phyloP scores from a whole-genome alignment of 257 asterid genomes.

The Eustoma russellianum region DNA sequence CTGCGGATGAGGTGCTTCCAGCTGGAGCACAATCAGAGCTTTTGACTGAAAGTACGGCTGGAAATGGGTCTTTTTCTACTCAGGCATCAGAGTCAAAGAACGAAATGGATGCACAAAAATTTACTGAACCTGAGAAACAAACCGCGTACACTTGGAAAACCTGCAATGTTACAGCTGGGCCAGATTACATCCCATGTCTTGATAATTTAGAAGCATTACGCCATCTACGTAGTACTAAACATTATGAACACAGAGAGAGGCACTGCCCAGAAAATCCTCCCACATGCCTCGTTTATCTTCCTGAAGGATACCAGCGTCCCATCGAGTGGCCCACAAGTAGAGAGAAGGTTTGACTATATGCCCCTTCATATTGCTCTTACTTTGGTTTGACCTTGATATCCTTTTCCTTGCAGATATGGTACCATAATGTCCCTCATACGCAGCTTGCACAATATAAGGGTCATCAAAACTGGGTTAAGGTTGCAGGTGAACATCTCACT shows the following conservation, averaged over 20 bases:
- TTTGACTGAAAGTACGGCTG: constrained; percentile 58
- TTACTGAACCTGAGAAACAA: constrained; percentile 32
- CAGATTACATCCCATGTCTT: constrained; percentile 97
- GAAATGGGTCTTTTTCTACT: constrained; percentile 70
- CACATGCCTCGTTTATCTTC: constrained; percentile 87
- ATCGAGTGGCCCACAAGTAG: constrained; percentile 91
- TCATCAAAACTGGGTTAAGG: constrained; percentile 96
- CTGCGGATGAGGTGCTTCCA: constrained; percentile 48
- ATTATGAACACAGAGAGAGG: constrained; percentile 96
- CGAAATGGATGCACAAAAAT: constrained; percentile 60
- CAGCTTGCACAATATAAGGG: constrained; percentile 84
- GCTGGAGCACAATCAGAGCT: constrained; percentile 84
- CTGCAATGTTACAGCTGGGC: constrained; percentile 80
- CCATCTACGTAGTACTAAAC: constrained; percentile 72
- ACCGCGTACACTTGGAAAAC: constrained; percentile 60
- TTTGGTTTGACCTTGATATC: constrained; percentile 8
- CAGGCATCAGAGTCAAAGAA: constrained; percentile 79
- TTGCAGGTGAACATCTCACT: constrained; percentile 82
- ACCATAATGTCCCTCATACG: constrained; percentile 90
- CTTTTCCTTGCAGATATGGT: constrained; percentile 67
- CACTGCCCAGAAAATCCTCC: constrained; percentile 92
- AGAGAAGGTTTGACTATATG: constrained; percentile 61
- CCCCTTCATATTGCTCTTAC: constrained; percentile 3
- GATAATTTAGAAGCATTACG: constrained; percentile 69
- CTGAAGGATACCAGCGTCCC: constrained; percentile 75